Evolutionary conservation across 139 green algal species (phyloP), one percentile per base, ranked within the genome.

Genomic region (Ettlia oleoabundans): DNA sequence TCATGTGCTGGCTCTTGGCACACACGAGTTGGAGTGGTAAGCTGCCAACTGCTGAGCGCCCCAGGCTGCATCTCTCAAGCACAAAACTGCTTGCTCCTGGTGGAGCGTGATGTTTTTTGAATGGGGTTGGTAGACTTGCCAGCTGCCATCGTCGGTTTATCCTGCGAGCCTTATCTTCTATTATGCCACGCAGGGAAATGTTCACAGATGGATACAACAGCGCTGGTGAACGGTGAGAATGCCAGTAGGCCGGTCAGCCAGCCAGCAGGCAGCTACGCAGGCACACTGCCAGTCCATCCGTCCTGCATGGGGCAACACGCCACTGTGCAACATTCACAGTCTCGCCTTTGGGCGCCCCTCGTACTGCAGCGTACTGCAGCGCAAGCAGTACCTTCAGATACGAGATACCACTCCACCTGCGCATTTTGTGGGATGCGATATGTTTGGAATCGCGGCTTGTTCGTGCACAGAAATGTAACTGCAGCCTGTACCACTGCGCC

Each of bases 121-220:
- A 70, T n/a, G 63, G n/a, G n/a, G n/a, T n/a, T n/a, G n/a, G n/a
- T n/a, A n/a, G n/a, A n/a, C n/a, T n/a, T n/a, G n/a, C n/a, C n/a
- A n/a, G n/a, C n/a, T n/a, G n/a, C n/a, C n/a, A n/a, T n/a, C n/a
- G n/a, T n/a, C n/a, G n/a, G n/a, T n/a, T n/a, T n/a, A n/a, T n/a
- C n/a, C n/a, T n/a, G n/a, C n/a, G n/a, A n/a, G n/a, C n/a, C n/a
- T n/a, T n/a, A n/a, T n/a, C n/a, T n/a, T n/a, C n/a, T n/a, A n/a
- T n/a, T n/a, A 38, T n/a, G 6, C 58, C 15, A 5, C 1, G 73
- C 78, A 69, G 78, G 84, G 70, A 65, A 24, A 55, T 84, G 55
- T 88, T 88, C 68, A 53, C 38, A 22, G 84, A 88, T 37, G 84
- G 84, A 1, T 88, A 88, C 51, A 64, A 81, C n/a, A n/a, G 52